phyloP scores from a whole-genome alignment of 345 rosid species.

The Melaleuca alternifolia region DNA sequence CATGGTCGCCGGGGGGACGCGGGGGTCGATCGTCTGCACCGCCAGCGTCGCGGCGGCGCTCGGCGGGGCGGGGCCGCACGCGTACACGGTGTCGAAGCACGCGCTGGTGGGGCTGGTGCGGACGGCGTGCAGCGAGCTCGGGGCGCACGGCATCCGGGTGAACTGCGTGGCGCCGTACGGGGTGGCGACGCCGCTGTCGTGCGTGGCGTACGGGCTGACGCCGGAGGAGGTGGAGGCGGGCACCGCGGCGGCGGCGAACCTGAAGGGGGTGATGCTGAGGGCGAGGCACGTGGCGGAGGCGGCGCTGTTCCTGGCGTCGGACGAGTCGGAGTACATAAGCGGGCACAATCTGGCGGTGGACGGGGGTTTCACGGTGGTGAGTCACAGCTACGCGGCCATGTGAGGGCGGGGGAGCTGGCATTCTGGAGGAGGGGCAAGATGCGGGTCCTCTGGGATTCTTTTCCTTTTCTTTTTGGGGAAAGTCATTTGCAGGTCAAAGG shows the following conservation, averaged over 20 bases:
- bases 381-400: conserved; percentile 9
- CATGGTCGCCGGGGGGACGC: conserved; percentile 50
- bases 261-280: conserved; percentile 64
- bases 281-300: conserved; percentile 74
- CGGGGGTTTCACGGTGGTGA: conserved; percentile 73
- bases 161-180: conserved; percentile 82
- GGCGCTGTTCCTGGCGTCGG: conserved; percentile 79
- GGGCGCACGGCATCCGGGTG: conserved; percentile 76
- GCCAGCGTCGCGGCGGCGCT: conserved; percentile 49
- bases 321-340: conserved; percentile 71
- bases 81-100: conserved; percentile 73
- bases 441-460: not conserved
- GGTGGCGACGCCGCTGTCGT: conserved; percentile 69
- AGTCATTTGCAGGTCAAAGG: not conserved
- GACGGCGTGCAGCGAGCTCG: conserved; percentile 66
- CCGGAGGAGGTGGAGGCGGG: conserved; percentile 39
- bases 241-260: conserved; percentile 25
- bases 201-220: conserved; percentile 34
- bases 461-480: not conserved
- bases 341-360: conserved; percentile 84
- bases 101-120: conserved; percentile 66
- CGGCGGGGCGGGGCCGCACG: conserved; percentile 65
- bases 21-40: conserved; percentile 84
- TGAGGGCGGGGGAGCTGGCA: not conserved
- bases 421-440: not conserved